Evolutionary conservation across 768 basidiomycete genomes (phyloP).

Genomic region (Coprinopsis cinerea): DNA sequence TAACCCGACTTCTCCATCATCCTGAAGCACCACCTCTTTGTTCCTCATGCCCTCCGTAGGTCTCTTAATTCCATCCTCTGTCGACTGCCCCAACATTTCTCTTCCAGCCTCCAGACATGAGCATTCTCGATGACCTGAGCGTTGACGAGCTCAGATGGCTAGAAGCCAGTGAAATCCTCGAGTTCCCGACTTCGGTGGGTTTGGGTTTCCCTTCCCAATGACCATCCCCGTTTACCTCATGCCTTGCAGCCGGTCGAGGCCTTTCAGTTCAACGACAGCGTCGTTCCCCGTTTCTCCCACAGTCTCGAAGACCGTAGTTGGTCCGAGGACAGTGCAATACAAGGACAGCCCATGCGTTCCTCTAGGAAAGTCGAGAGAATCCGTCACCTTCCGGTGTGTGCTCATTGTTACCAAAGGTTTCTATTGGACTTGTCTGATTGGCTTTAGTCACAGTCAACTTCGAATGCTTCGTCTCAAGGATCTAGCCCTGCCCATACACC

Average conservation of each 20-base stretch:
- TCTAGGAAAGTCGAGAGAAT: not conserved
- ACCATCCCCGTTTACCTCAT: not conserved
- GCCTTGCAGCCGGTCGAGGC: conserved; percentile 1
- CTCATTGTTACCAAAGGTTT: not conserved
- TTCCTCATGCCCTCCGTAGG: conserved; percentile 15
- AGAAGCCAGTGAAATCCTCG: conserved; percentile 27
- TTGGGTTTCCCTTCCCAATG: not conserved
- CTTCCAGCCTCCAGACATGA: conserved; percentile 23
- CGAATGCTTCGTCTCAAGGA: not conserved
- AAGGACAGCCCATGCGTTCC: not conserved
- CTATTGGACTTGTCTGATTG: conserved; percentile 4
- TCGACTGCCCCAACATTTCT: conserved; percentile 8
- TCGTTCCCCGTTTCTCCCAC: conserved; percentile 4
- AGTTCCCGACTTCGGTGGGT: conserved; percentile 10
- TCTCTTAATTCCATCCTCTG: conserved; percentile 9
- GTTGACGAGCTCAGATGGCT: conserved; percentile 48
- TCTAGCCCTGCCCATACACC: conserved; percentile 1
- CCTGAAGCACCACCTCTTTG: conserved; percentile 7
- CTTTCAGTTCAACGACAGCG: conserved; percentile 8
- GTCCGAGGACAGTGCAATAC: not conserved
- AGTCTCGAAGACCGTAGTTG: not conserved
- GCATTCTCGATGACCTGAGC: conserved; percentile 28
- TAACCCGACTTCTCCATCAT: not conserved
- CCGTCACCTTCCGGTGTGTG: not conserved
- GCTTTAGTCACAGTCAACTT: not conserved